Evolutionary conservation across 1,284 basidiomycete species (phyloP).

Genomic region (Pyrrhoderma noxium): DNA sequence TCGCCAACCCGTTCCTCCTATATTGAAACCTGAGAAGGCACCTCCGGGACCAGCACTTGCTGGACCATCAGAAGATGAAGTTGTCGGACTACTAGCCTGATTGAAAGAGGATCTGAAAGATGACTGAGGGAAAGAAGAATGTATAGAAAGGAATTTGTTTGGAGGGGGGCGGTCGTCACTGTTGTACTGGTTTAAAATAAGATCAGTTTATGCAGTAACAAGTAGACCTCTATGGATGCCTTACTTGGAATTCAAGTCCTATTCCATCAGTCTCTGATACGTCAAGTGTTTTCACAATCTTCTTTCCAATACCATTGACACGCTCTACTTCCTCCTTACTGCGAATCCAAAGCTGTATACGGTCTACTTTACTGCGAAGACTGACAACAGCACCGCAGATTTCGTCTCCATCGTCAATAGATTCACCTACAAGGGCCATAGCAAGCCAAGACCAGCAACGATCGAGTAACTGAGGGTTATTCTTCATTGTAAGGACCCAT

Average conservation of each 20-base stretch:
- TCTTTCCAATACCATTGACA: conserved; percentile 77
- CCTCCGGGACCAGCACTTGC: conserved; percentile 25
- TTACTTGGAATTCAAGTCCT: conserved; percentile 83
- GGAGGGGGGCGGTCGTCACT: conserved; percentile 71
- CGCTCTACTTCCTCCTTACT: conserved; percentile 76
- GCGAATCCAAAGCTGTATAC: conserved; percentile 87
- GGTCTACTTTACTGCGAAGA: conserved; percentile 77
- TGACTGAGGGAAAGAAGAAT: conserved; percentile 50
- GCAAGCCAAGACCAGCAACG: conserved; percentile 87
- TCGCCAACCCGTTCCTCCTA: conserved; percentile 32
- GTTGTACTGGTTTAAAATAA: conserved; percentile 49
- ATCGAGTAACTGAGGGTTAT: conserved; percentile 73
- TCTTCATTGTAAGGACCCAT: conserved; percentile 91
- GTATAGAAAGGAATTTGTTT: conserved; percentile 76
- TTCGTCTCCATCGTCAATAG: conserved; percentile 80
- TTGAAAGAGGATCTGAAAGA: conserved; percentile 59
- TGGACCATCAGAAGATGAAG: conserved; percentile 9
- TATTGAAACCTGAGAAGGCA: conserved; percentile 45
- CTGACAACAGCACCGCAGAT: conserved; percentile 90
- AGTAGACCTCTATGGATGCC: conserved; percentile 18
- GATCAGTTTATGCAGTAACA: conserved; percentile 4
- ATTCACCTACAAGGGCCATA: conserved; percentile 87
- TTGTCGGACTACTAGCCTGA: conserved; percentile 18
- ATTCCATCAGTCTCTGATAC: conserved; percentile 72
- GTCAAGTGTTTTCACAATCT: conserved; percentile 75